Percentiles rank a stretch among this genome's conserved stretches.
Evolutionary conservation across 805 yeast genomes (phyloP).

Genomic region (Saccharomycopsis sp.): DNA sequence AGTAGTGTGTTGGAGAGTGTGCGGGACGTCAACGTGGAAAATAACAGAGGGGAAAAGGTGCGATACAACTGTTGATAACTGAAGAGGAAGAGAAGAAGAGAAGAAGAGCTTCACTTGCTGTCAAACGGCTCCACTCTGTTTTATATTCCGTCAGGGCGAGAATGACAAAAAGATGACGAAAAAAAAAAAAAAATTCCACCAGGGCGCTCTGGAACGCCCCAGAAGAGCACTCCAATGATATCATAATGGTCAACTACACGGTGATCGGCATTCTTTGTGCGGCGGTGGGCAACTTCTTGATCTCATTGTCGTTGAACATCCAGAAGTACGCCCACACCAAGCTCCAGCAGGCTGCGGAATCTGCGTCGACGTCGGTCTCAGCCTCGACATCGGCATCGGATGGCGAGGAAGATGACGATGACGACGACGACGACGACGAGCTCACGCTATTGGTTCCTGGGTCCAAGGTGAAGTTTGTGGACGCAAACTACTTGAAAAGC

Average conservation of each 20-base stretch:
- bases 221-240: too few relatives aligned
- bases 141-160: too few relatives aligned
- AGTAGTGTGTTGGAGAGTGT: too few relatives aligned
- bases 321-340: conserved; percentile 33
- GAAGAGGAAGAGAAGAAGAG: too few relatives aligned
- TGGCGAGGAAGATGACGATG: conserved; percentile 3
- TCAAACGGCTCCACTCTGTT: too few relatives aligned
- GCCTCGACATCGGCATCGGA: background rate
- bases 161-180: background rate
- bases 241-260: conserved; percentile 20
- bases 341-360: conserved; percentile 21
- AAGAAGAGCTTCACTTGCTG: too few relatives aligned
- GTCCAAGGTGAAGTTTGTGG: background rate
- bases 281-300: conserved; percentile 30
- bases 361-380: background rate
- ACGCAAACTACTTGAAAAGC: conserved; percentile 19
- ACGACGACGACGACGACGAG: too few relatives aligned
- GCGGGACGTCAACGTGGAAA: too few relatives aligned
- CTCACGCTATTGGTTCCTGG: too few relatives aligned
- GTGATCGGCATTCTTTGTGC: conserved; percentile 29
- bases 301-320: conserved; percentile 32
- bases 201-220: too few relatives aligned
- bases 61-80: too few relatives aligned
- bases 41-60: too few relatives aligned
- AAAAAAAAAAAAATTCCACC: background rate